These are phyloP conservation scores for Sphagnum tenellum DNA, from an alignment of 225 moss, liverwort and hornwort genomes.

Conservation along the genomic window DNA sequence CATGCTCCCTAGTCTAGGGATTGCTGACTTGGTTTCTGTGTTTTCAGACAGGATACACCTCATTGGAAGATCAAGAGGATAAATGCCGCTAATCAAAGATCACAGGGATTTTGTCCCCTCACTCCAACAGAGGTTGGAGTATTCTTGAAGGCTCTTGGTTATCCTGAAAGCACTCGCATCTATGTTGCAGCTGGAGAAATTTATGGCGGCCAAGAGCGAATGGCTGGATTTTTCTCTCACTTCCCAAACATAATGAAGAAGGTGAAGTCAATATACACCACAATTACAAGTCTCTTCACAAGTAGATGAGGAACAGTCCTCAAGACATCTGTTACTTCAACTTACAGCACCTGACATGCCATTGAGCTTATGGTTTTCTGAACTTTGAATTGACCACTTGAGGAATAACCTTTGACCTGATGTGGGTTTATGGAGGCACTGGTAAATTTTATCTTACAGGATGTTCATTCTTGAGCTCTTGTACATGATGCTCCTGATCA, in stretches of 20 bases:
- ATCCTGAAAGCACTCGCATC: conserved; percentile 62
- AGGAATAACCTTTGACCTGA: not conserved
- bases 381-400: not conserved
- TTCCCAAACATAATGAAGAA: conserved; percentile 77
- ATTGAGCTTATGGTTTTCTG: no score
- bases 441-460: not conserved
- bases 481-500: not conserved
- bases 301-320: no score
- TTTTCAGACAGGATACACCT: conserved; percentile 49
- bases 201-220: conserved; percentile 63
- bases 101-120: conserved; percentile 74
- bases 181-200: conserved; percentile 91
- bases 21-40: not conserved
- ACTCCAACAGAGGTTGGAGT: conserved; percentile 94
- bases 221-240: conserved; percentile 49
- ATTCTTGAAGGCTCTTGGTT: conserved; percentile 67
- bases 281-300: no score
- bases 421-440: not conserved
- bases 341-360: no score
- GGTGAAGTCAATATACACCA: conserved; percentile 16
- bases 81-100: conserved; percentile 57
- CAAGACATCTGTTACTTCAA: no score
- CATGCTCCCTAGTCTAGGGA: not conserved
- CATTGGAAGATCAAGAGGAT: conserved; percentile 85
- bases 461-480: not conserved